A percentile compares a stretch with the other conserved stretches of the same genome.
Conservation (phyloP, 768 basidiomycete genomes). For the Hydnomerulius pinastri region DNA sequence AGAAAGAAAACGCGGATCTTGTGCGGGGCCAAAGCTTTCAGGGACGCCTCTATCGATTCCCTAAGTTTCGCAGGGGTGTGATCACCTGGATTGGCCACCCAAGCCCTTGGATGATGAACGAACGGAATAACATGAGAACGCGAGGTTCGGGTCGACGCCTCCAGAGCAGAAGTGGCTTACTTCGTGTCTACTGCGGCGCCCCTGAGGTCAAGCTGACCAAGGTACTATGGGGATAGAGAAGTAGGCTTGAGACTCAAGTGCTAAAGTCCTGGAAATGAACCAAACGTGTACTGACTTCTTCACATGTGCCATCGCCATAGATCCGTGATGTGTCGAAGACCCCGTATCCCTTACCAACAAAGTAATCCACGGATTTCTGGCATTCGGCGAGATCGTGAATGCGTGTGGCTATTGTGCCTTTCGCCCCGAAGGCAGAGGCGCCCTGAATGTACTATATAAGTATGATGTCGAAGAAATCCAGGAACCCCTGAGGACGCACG, state of each 20-base stretch:
- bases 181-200: slow-evolving; percentile 40
- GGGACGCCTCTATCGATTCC: slow-evolving; percentile 27
- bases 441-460: not conserved
- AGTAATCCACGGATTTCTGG: slow-evolving; percentile 5
- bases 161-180: slow-evolving; percentile 23
- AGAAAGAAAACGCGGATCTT: slow-evolving; percentile 41
- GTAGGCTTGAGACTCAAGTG: not conserved
- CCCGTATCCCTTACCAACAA: slow-evolving; percentile 1
- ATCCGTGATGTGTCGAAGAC: not conserved
- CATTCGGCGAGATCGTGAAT: slow-evolving; percentile 5
- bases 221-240: slow-evolving; percentile 20
- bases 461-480: not conserved
- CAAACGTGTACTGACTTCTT: not conserved
- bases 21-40: slow-evolving; percentile 36
- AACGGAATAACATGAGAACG: not conserved
- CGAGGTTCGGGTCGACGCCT: not conserved
- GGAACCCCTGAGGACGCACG: not conserved
- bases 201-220: slow-evolving; percentile 32
- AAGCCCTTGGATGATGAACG: not conserved
- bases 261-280: not conserved
- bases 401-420: not conserved
- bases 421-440: not conserved
- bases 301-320: not conserved
- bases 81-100: slow-evolving; percentile 2
- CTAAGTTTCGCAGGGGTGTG: slow-evolving; percentile 27